phyloP scores from a whole-genome alignment of 2,329 filamentous ascomycete genomes.

The Penicillium janthinellum region DNA sequence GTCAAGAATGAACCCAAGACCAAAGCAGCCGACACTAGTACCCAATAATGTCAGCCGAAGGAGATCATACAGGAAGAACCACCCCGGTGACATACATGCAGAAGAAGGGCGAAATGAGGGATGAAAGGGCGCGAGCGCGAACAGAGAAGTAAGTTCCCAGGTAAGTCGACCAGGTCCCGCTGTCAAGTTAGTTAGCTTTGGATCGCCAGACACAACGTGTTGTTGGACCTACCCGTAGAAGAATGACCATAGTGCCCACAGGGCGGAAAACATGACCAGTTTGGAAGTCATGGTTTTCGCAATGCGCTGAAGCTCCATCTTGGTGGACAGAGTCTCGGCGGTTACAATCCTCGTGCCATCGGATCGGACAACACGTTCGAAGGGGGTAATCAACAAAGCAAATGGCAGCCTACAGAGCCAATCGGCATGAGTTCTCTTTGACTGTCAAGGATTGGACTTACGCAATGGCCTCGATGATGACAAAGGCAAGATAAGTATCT shows the following conservation, averaged over 20 bases:
- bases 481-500: slow-evolving; percentile 51
- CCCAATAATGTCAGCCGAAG: background rate
- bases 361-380: slow-evolving; percentile 50
- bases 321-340: slow-evolving; percentile 45
- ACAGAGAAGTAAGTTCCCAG: slow-evolving; percentile 50
- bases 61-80: background rate
- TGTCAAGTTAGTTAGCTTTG: slow-evolving; percentile 16
- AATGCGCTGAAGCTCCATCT: slow-evolving; percentile 46
- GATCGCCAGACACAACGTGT: background rate
- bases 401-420: slow-evolving; percentile 41
- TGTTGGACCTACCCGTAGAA: slow-evolving; percentile 41
- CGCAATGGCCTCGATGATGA: slow-evolving; percentile 52
- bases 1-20: slow-evolving; percentile 51
- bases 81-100: slow-evolving; percentile 43
- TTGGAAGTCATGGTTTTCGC: slow-evolving; percentile 42
- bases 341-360: slow-evolving; percentile 49
- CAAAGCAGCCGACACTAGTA: slow-evolving; percentile 50
- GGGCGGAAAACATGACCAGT: slow-evolving; percentile 42
- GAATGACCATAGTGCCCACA: slow-evolving; percentile 53
- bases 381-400: slow-evolving; percentile 50
- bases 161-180: slow-evolving; percentile 52
- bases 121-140: slow-evolving; percentile 49
- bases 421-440: background rate
- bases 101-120: slow-evolving; percentile 52
- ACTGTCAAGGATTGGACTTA: slow-evolving; percentile 21